Evolutionary conservation across 208 protist species (phyloP).

Genomic region (Trypanosoma boissoni): DNA sequence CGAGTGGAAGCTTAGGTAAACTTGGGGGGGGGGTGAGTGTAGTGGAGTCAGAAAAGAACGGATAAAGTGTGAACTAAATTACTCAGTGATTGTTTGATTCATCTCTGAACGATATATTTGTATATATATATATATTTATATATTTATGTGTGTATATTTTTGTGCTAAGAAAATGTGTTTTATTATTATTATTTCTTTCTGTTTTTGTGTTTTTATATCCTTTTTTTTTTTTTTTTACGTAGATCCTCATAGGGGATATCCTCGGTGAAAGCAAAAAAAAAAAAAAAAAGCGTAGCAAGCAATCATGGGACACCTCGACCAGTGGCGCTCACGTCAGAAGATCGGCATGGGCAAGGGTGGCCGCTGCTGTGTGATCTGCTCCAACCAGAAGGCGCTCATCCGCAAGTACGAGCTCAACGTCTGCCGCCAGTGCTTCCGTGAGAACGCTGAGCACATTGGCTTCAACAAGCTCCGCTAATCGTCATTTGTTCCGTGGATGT

Average conservation of each 20-base stretch:
- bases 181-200: not conserved
- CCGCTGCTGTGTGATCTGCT: constrained; percentile 90
- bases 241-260: not conserved
- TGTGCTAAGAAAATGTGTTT: not conserved
- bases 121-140: not conserved
- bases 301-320: constrained; percentile 88
- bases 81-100: not conserved
- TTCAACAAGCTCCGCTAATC: constrained; percentile 90
- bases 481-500: not conserved
- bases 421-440: constrained; percentile 94
- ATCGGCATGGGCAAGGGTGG: constrained; percentile 90
- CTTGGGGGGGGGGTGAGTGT: not conserved
- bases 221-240: constrained; percentile 10
- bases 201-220: constrained; percentile 6
- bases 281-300: not conserved
- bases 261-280: not conserved
- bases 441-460: constrained; percentile 89
- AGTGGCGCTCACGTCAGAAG: constrained; percentile 92
- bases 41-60: not conserved
- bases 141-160: not conserved
- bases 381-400: constrained; percentile 92
- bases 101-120: not conserved
- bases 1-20: constrained; percentile 47
- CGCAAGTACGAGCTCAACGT: constrained; percentile 94
- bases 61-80: not conserved